Conservation (phyloP, 1,284 basidiomycete genomes). For the Coriolopsis trogii region DNA sequence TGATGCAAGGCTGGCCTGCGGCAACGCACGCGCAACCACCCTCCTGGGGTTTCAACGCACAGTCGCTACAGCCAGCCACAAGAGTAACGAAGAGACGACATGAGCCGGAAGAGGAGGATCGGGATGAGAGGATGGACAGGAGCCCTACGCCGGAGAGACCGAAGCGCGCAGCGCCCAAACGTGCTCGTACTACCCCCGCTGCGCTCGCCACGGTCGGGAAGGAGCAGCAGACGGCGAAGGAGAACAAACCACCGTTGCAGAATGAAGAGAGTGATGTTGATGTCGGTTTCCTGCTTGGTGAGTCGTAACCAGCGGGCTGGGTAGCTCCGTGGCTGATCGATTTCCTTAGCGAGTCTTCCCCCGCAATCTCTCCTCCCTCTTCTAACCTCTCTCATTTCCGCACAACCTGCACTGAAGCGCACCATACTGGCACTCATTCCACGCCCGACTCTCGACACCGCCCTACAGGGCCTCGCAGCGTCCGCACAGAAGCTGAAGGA, state of each 20-base stretch:
- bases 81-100: constrained; percentile 62
- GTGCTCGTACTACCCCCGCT: constrained; percentile 50
- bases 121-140: constrained; percentile 77
- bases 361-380: constrained; percentile 73
- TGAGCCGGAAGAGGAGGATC: constrained; percentile 56
- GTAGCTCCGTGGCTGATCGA: constrained; percentile 11
- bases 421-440: constrained; percentile 74
- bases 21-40: constrained; percentile 25
- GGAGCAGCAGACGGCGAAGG: constrained; percentile 40
- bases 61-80: constrained; percentile 34
- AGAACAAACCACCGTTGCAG: constrained; percentile 43
- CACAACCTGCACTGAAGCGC: constrained; percentile 69
- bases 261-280: constrained; percentile 62
- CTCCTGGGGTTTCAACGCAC: constrained; percentile 23
- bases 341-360: constrained; percentile 64
- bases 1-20: constrained; percentile 40
- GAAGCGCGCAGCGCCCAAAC: constrained; percentile 67
- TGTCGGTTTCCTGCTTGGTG: constrained; percentile 78
- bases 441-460: constrained; percentile 74
- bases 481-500: constrained; percentile 75
- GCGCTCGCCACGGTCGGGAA: constrained; percentile 27
- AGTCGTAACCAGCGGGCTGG: constrained; percentile 27
- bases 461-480: constrained; percentile 64
- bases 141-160: constrained; percentile 79
- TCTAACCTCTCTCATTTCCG: constrained; percentile 62